Base-by-base conservation (phyloP, 2,329 filamentous ascomycete genomes). In the Botryotinia convoluta region DNA sequence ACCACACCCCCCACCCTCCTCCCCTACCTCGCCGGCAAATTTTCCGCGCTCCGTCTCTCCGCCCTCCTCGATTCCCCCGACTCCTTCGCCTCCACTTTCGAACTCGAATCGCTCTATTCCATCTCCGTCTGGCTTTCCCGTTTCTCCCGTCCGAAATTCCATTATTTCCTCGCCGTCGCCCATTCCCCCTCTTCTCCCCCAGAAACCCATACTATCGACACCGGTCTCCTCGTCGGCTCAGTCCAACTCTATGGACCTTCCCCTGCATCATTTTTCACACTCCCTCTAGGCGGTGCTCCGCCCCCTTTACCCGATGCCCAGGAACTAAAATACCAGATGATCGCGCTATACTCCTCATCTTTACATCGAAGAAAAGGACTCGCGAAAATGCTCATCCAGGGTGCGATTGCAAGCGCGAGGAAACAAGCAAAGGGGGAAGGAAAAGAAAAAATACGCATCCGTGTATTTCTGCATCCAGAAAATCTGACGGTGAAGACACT, bases 71-170 rank as follows among this genome's bases (percentile, higher is more conserved):
- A 76, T 35, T 77, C 81, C 35, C 75, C 79, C 3, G 44, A 67
- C 32, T 80, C 81, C 16, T 82, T 82, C 71, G 75, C 77, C 44
- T 79, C 78, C 4, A 82, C 80, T 4, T 81, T 81, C 62, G 80
- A 76, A 4, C 74, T 77, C 22, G 80, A 82, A 75, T 78, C 78
- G 7, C 73, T 74, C 14, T 78, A 79, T 67, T 71, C 75, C 0
- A 70, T 78, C 35, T 59, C 74, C 1, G 72, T 79, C 60, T 82
- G 81, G 81, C 75, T 78, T 4, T 54, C 74, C 18, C 78, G 77
- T 8, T 72, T 82, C 4, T 75, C 76, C 4, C 71, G 75, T 16
- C 73, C 74, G 2, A 69, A 75, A 35, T 65, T 78, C n/a, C 76
- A 81, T 32, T 77, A 78, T 14, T 82, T 83, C 70, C 77, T 82